Evolutionary conservation across 495 filamentous ascomycete genomes (phyloP).

Genomic region (Evansstolkia leycettana): DNA sequence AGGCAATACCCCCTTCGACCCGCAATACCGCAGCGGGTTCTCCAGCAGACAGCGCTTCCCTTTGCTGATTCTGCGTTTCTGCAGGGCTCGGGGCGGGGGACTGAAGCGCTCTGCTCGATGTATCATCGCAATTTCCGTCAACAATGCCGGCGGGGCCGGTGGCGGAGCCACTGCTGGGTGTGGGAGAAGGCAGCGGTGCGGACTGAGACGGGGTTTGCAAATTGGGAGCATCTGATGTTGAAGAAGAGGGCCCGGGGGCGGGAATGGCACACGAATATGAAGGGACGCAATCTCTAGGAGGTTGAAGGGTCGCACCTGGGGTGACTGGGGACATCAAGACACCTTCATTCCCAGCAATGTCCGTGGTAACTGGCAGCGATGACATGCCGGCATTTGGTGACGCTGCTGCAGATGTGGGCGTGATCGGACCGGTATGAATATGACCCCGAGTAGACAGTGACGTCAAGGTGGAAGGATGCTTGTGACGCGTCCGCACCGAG

Average conservation of each 20-base stretch:
- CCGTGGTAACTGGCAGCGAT: not conserved
- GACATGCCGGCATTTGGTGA: not conserved
- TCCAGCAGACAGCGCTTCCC: not conserved
- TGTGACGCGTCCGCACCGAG: conserved; percentile 1
- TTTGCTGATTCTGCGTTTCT: not conserved
- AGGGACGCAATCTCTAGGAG: not conserved
- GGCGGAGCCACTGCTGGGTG: conserved; percentile 8
- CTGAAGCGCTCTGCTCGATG: conserved; percentile 1
- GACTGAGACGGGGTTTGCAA: too few relatives aligned
- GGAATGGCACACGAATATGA: not conserved
- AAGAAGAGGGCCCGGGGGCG: not conserved
- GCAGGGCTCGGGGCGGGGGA: conserved; percentile 2
- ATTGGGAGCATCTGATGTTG: too few relatives aligned
- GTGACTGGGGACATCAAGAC: conserved; percentile 16
- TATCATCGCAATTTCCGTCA: conserved; percentile 6
- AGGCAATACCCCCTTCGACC: too few relatives aligned
- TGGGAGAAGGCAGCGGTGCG: conserved; percentile 10
- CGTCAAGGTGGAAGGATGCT: not conserved
- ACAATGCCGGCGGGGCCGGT: conserved; percentile 7
- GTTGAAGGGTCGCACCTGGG: conserved; percentile 8
- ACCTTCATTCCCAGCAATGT: not conserved
- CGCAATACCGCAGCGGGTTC: not conserved
- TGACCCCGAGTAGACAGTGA: not conserved
- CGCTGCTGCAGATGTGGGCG: not conserved
- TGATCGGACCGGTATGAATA: too few relatives aligned